These are phyloP conservation scores for Rhodotorula toruloides DNA, from an alignment of 768 basidiomycete genomes.

Conservation along the genomic window DNA sequence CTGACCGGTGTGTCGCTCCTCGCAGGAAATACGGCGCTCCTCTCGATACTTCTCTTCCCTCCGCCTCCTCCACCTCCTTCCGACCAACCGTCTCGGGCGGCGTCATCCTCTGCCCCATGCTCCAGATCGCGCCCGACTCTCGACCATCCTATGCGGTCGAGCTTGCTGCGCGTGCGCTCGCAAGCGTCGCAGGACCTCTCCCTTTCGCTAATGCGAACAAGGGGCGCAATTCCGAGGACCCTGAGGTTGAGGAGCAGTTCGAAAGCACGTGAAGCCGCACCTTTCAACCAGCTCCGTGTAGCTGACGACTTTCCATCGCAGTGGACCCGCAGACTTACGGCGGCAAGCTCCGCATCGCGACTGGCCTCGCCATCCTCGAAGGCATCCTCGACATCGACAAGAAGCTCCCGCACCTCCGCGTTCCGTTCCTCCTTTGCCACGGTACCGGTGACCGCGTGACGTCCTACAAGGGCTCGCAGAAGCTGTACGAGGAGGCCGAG, in stretches of 20 bases:
- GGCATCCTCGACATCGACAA: slow-evolving; percentile 29
- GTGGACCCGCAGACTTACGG: slow-evolving; percentile 37
- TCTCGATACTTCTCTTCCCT: slow-evolving; percentile 16
- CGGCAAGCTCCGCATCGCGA: slow-evolving; percentile 37
- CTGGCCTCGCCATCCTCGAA: slow-evolving; percentile 31
- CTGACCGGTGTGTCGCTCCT: background rate
- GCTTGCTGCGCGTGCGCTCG: slow-evolving; percentile 31
- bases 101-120: slow-evolving; percentile 40
- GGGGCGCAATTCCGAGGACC: slow-evolving; percentile 39
- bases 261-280: background rate
- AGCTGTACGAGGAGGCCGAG: slow-evolving; percentile 13
- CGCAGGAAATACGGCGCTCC: slow-evolving; percentile 31
- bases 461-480: slow-evolving; percentile 27
- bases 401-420: slow-evolving; percentile 20
- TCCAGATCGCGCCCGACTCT: slow-evolving; percentile 37
- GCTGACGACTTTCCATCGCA: background rate
- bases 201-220: slow-evolving; percentile 39
- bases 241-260: slow-evolving; percentile 32
- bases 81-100: slow-evolving; percentile 33
- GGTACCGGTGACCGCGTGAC: slow-evolving; percentile 40
- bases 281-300: background rate
- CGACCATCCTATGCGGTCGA: slow-evolving; percentile 32
- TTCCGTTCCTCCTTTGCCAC: slow-evolving; percentile 39
- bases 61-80: background rate
- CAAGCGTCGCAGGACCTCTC: slow-evolving; percentile 29